These are phyloP conservation scores for Naganishia cerealis DNA, from an alignment of 1,284 basidiomycete genomes.

Conservation along the genomic window DNA sequence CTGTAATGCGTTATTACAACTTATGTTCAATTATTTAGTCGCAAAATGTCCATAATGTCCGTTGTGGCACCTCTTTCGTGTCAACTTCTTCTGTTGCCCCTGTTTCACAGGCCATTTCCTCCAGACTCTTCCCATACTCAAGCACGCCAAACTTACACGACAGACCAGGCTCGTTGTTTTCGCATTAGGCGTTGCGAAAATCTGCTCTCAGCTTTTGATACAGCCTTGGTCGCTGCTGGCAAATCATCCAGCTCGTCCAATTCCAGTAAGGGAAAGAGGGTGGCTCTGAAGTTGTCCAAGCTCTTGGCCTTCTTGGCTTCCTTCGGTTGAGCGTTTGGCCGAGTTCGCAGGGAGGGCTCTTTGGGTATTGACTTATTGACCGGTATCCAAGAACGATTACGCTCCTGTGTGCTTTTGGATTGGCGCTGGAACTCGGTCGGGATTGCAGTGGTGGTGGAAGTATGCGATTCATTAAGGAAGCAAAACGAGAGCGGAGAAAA, in stretches of 20 bases:
- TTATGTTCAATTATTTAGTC: background rate
- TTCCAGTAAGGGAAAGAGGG: constrained; percentile 13
- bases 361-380: background rate
- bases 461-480: background rate
- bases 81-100: background rate
- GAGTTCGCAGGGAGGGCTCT: background rate
- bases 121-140: background rate
- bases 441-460: constrained; percentile 3
- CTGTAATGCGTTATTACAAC: background rate
- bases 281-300: constrained; percentile 10
- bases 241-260: constrained; percentile 4
- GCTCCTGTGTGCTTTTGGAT: background rate
- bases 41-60: constrained; percentile 4
- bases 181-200: background rate
- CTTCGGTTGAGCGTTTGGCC: background rate
- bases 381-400: background rate
- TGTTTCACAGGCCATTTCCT: background rate
- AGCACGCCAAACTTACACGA: background rate
- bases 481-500: constrained; percentile 9
- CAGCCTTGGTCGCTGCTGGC: background rate
- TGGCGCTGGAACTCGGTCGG: background rate
- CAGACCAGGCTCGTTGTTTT: constrained; percentile 1
- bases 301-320: constrained; percentile 16
- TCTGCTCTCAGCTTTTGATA: background rate
- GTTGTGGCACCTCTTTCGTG: background rate